Base-by-base conservation (phyloP, 495 filamentous ascomycete genomes). In the Penicillium waksmanii region DNA sequence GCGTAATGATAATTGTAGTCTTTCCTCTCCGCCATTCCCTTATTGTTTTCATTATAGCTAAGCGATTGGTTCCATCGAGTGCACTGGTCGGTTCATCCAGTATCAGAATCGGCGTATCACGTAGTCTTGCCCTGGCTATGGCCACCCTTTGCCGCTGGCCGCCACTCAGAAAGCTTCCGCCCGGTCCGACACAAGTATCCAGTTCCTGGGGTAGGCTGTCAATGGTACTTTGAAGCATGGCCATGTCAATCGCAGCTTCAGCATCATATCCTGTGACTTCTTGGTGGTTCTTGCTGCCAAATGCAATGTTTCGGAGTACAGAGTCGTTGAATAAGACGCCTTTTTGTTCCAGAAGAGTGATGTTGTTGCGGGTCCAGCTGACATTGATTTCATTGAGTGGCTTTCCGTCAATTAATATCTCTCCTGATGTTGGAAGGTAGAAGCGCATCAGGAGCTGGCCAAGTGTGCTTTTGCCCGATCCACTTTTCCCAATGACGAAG, bases 391-490 rank as follows among this genome's bases (percentile, higher is more conserved):
- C 75, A 17, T 84, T 65, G n/a, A 95, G 77, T 0, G 83, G 71
- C 11, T 79, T 65, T 1, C 85, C 87, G 62, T 96, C 93, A 3
- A 98, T 73, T 0, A 80, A 60, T 19, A 97, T 88, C 6, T 84
- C 65, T 0, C 95, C 95, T 0, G 75, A 73, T 0, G 70, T 73
- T 2, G 90, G 85, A 10, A 82, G 72, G 65, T 97, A 97, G 66
- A 93, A 90, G 33, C 86, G 82, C 51, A 92, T 73, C 2, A 98
- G 76, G 2, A 98, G 74, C 65, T 91, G 92, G 2, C 87, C 86
- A 9, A 98, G 66, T 0, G 95, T 98, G 66, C 91, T 96, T 69
- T 98, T 98, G 0, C 95, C 95, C 12, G 92, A 96, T 2, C 95
- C 95, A 63, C 92, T 96, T 54, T 81, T 81, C 2, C 95, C 95